Conservation (phyloP, 2,329 filamentous ascomycete genomes). For the Curvularia sp. region DNA sequence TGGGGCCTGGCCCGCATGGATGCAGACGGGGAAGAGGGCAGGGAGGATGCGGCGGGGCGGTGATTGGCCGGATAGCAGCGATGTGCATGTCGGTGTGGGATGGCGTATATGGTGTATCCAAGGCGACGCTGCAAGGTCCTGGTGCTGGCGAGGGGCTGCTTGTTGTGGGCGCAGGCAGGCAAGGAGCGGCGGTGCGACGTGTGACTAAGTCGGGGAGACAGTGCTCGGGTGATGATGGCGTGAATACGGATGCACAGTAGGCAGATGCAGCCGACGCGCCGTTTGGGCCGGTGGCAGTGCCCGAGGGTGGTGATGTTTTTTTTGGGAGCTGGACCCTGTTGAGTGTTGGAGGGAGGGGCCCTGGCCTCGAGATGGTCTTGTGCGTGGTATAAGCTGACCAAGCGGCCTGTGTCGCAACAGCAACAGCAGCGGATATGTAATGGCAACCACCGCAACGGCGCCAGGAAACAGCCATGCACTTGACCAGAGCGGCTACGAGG, state of each 20-base stretch:
- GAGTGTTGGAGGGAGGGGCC: background rate
- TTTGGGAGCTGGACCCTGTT: background rate
- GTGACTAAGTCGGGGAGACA: background rate
- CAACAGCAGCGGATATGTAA: background rate
- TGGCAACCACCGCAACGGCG: background rate
- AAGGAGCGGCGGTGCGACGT: background rate
- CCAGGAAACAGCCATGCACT: background rate
- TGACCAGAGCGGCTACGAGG: background rate
- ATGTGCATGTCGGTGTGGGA: slow-evolving; percentile 28
- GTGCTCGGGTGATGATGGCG: slow-evolving; percentile 24
- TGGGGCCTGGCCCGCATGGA: slow-evolving; percentile 32
- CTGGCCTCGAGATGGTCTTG: background rate
- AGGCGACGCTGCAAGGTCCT: slow-evolving; percentile 17
- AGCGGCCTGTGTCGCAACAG: background rate
- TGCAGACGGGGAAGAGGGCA: slow-evolving; percentile 19
- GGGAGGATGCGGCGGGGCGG: slow-evolving; percentile 17
- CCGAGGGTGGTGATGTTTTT: background rate
- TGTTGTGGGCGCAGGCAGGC: slow-evolving; percentile 14
- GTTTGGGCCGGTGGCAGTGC: background rate
- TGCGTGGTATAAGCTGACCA: background rate
- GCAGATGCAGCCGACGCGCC: background rate
- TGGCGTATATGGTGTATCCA: slow-evolving; percentile 13
- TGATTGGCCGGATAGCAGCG: slow-evolving; percentile 28
- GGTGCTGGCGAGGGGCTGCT: slow-evolving; percentile 17
- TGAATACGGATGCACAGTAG: slow-evolving; percentile 6